Evolutionary conservation across 169 alveolate genomes (phyloP).

Genomic region (Theileria parva): DNA sequence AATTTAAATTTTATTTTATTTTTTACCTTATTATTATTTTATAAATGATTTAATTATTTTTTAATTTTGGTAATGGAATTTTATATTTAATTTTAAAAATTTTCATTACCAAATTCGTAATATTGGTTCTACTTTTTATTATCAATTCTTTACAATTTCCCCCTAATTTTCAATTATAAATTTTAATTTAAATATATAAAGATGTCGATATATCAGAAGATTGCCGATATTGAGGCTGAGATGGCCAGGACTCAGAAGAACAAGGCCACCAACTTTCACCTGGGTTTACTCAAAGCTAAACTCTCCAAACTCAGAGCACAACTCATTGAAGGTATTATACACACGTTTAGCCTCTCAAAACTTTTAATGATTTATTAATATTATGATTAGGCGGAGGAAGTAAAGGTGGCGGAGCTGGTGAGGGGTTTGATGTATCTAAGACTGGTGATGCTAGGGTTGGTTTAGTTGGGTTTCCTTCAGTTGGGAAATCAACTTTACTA

Average conservation of each 20-base stretch:
- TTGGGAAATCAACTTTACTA: conserved; percentile 96
- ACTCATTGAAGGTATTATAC: conserved; percentile 81
- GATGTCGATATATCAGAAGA: conserved; percentile 88
- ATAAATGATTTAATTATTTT: too few relatives aligned
- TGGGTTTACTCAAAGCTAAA: conserved; percentile 97
- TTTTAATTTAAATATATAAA: conserved; percentile 16
- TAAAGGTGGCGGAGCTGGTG: conserved; percentile 83
- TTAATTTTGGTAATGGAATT: not conserved
- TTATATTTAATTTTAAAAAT: too few relatives aligned
- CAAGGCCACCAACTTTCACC: conserved; percentile 96
- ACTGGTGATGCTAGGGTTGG: conserved; percentile 99
- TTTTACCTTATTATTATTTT: not conserved
- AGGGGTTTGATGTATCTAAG: conserved; percentile 78
- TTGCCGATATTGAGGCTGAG: conserved; percentile 97
- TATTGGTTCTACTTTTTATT: not conserved
- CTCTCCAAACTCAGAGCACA: conserved; percentile 94
- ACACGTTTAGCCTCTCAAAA: too few relatives aligned
- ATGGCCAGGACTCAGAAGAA: conserved; percentile 98
- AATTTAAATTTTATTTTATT: too few relatives aligned
- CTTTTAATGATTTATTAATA: conserved; percentile 27
- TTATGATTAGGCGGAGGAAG: conserved; percentile 49
- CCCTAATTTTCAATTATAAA: not conserved
- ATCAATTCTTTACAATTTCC: too few relatives aligned
- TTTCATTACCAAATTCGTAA: not conserved
- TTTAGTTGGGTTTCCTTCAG: conserved; percentile 99